Conservation (phyloP, 495 filamentous ascomycete genomes). For the Aspergillus bertholletiae region DNA sequence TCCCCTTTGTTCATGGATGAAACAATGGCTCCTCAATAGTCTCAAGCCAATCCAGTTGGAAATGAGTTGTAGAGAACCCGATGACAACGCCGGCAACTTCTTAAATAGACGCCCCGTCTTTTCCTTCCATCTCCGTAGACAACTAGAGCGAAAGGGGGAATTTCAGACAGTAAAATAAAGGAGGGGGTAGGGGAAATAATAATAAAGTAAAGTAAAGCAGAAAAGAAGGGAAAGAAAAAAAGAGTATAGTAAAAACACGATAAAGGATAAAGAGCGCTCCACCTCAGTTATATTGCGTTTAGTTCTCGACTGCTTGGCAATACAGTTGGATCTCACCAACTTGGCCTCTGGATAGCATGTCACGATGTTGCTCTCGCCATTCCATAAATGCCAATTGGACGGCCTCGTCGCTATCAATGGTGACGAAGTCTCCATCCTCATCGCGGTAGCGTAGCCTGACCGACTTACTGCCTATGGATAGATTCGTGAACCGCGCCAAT, state of each 20-base stretch:
- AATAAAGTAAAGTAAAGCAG: constrained; percentile 1
- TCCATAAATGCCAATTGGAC: constrained; percentile 91
- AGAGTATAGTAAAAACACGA: not conserved
- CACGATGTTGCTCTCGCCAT: constrained; percentile 74
- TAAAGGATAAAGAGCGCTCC: constrained; percentile 1
- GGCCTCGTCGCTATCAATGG: constrained; percentile 90
- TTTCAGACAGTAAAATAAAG: constrained; percentile 8
- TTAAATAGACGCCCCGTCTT: constrained; percentile 3
- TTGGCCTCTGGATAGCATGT: constrained; percentile 57
- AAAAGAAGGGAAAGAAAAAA: constrained; percentile 6
- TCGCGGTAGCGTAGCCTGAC: constrained; percentile 86
- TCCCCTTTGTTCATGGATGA: constrained; percentile 1
- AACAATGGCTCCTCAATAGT: constrained; percentile 21
- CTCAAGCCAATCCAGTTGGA: constrained; percentile 32
- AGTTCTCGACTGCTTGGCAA: constrained; percentile 50
- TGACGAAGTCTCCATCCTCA: constrained; percentile 89
- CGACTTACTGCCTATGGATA: constrained; percentile 72
- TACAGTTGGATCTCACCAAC: constrained; percentile 85
- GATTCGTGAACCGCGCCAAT: constrained; percentile 74
- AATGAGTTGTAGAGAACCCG: constrained; percentile 13
- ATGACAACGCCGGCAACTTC: constrained; percentile 11
- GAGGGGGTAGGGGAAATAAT: constrained; percentile 1
- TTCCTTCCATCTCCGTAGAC: constrained; percentile 10
- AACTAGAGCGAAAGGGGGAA: not conserved
- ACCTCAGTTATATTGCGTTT: constrained; percentile 4